Evolutionary conservation across 257 asterid genomes (phyloP), one percentile per base, ranked within the genome.

Genomic region (Pogostemon cablin): DNA sequence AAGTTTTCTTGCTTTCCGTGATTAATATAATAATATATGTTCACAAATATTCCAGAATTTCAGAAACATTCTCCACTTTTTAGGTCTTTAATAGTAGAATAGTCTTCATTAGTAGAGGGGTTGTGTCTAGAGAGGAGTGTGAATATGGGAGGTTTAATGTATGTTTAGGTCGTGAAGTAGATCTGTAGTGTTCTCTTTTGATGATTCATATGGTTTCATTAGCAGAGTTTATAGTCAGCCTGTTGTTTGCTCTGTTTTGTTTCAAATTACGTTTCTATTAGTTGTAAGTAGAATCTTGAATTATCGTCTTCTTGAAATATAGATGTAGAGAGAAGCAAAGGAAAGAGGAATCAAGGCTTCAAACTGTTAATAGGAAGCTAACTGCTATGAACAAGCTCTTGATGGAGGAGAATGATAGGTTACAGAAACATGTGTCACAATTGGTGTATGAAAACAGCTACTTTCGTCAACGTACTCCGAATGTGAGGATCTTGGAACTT

Each of bases 271-370:
- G 4, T 65, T 32, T 49, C 25, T 67, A n/a, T 39, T 44, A 68
- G 17, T 7, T 2, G 67, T 39, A 63, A 57, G 60, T 56, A 6
- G 44, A 43, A 44, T 68, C 52, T 38, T 63, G 55, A 71, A 73
- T 39, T 52, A 35, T 47, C 59, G 5, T 64, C 35, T 35, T 54
- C 48, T 32, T 15, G 76, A 59, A 76, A 77, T 81, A 76, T 84
- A 91, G 97, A 73, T 91, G 97, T 81, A 77, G 97, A 64, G 97
- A 91, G 87, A 91, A 91, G 80, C 97, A 91, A 71, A 85, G 97
- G 77, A 91, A 86, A 81, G 97, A 91, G 79, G 85, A 96, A 0
- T 91, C 95, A 9, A 79, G 96, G 76, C 95, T 91, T 43, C 97
- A 88, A 78, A 74, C 85, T 32, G 97, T 88, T 32, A 91, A 91